phyloP scores from a whole-genome alignment of 1,284 basidiomycete species.

The Meira miltonrushii region DNA sequence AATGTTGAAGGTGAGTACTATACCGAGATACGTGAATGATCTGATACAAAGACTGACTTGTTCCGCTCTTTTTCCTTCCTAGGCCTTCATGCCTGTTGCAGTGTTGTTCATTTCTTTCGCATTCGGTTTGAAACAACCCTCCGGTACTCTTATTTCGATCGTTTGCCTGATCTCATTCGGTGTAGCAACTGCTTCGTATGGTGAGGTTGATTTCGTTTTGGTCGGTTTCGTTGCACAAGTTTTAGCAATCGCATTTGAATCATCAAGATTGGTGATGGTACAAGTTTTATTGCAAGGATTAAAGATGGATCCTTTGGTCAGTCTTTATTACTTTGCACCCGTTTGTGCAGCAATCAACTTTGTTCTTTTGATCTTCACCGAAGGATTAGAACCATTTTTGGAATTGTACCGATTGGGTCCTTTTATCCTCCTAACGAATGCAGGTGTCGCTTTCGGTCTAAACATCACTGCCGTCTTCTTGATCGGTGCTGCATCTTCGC shows the following conservation, averaged over 20 bases:
- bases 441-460: constrained; percentile 78
- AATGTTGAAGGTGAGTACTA: constrained; percentile 77
- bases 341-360: constrained; percentile 87
- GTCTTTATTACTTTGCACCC: constrained; percentile 70
- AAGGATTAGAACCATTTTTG: constrained; percentile 82
- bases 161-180: constrained; percentile 87
- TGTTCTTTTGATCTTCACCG: constrained; percentile 74
- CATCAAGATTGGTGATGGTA: constrained; percentile 89
- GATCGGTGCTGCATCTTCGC: constrained; percentile 77
- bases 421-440: constrained; percentile 75
- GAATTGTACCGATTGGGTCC: constrained; percentile 68
- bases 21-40: neutral
- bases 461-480: constrained; percentile 93
- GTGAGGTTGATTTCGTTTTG: constrained; percentile 78
- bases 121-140: constrained; percentile 83
- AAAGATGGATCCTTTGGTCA: constrained; percentile 92
- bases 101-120: constrained; percentile 91
- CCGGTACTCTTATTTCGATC: constrained; percentile 70
- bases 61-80: constrained; percentile 10
- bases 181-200: constrained; percentile 79
- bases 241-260: constrained; percentile 64
- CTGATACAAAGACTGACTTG: constrained; percentile 39
- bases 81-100: constrained; percentile 94
- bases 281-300: constrained; percentile 89
- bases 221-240: constrained; percentile 69